Conservation (phyloP, 108 stramenopile genomes). For the Schizochytrium sp. region DNA sequence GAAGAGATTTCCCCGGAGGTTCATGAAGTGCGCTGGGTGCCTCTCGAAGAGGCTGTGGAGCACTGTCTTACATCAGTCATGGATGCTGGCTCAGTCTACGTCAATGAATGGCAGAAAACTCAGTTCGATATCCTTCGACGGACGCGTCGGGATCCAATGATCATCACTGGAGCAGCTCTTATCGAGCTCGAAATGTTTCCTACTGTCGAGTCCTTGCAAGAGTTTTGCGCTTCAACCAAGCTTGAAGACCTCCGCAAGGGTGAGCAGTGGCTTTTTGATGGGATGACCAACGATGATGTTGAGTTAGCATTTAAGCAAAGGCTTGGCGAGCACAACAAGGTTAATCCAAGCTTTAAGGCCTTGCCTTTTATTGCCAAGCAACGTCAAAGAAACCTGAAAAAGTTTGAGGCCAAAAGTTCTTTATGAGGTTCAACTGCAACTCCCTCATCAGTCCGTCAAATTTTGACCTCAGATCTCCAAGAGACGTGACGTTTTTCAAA, state of each 20-base stretch:
- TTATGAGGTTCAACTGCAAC: too few species aligned
- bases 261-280: constrained; percentile 60
- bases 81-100: background rate
- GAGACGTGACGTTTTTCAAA: too few species aligned
- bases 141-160: constrained; percentile 16
- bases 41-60: constrained; percentile 45
- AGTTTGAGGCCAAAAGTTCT: background rate
- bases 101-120: constrained; percentile 40
- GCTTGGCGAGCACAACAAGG: background rate
- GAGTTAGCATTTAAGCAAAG: background rate
- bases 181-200: constrained; percentile 52
- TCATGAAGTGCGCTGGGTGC: constrained; percentile 37
- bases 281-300: constrained; percentile 52
- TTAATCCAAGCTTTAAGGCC: constrained; percentile 32
- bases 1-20: constrained; percentile 41
- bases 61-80: constrained; percentile 22
- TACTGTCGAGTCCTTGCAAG: background rate
- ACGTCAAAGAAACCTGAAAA: background rate
- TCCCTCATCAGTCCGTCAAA: too few species aligned
- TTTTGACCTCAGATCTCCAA: too few species aligned
- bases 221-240: constrained; percentile 3
- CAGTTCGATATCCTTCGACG: background rate
- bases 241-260: constrained; percentile 23
- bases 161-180: constrained; percentile 52
- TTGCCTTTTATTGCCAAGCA: background rate